These are phyloP conservation scores for Metschnikowia orientalis DNA, from an alignment of 805 yeast genomes.

Conservation along the genomic window DNA sequence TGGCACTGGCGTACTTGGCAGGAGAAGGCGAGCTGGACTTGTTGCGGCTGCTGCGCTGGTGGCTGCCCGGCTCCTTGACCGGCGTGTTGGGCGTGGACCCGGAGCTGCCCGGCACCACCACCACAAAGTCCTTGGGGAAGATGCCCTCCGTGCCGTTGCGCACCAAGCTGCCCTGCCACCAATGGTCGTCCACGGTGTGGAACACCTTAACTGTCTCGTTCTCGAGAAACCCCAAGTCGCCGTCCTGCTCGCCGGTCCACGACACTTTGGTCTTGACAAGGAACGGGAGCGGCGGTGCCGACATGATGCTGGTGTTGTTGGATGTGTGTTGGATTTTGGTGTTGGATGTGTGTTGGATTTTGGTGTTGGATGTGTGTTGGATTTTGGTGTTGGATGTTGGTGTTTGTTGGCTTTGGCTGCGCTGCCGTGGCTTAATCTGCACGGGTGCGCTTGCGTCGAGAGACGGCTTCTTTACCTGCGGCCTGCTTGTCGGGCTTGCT, in stretches of 20 bases:
- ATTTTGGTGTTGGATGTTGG: too few species aligned
- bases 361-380: too few species aligned
- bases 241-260: constrained; percentile 89
- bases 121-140: constrained; percentile 86
- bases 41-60: constrained; percentile 7
- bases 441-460: too few species aligned
- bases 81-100: constrained; percentile 12
- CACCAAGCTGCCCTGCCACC: constrained; percentile 84
- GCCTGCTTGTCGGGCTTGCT: too few species aligned
- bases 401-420: too few species aligned
- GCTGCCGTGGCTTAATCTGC: too few species aligned
- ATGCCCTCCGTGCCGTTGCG: constrained; percentile 80
- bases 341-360: constrained; percentile 1
- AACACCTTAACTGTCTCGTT: constrained; percentile 88
- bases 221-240: constrained; percentile 89
- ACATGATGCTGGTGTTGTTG: constrained; percentile 14
- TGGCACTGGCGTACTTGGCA: not conserved
- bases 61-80: constrained; percentile 6
- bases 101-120: constrained; percentile 32
- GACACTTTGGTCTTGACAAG: constrained; percentile 79
- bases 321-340: too few species aligned
- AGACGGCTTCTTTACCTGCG: too few species aligned
- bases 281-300: constrained; percentile 54
- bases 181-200: constrained; percentile 75
- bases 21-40: constrained; percentile 3